Evolutionary conservation across 2,329 filamentous ascomycete genomes (phyloP), one percentile per base, ranked within the genome.

Genomic region (Phialophora tarda): DNA sequence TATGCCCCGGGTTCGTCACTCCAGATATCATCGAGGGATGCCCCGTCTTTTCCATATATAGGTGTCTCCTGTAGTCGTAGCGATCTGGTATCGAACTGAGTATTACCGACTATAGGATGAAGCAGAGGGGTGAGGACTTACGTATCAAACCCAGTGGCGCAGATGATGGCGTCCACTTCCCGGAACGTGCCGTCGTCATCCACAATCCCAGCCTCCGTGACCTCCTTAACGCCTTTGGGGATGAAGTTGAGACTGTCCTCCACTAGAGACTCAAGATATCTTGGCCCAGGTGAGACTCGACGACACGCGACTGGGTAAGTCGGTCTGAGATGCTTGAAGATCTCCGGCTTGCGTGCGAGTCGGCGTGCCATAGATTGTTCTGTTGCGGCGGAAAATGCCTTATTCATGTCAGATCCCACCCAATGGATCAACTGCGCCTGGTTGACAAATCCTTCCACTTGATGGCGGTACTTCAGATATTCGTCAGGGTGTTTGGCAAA

Each of bases 31-130:
- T 21, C 17, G 3, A 64, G 32, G 10, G 26, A 23, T n/a, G 21
- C 21, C 2, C 74, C 74, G 17, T 69, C 66, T 2, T 71, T 69
- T 1, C 76, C 76, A 17, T 71, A 71, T 17, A 79, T 72, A 24
- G 48, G 28, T 48, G 44, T 48, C 17, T 48, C 44, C 11, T 48
- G n/a, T 8, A 48, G 23, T 48, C 44, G 17, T 17, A 48, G 44
- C 17, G 44, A 48, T 12, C 44, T 48, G 44, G 2, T 21, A 21
- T 23, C 10, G n/a, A 21, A 3, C 2, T 48, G 2, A 48, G 44
- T 5, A 4, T 48, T 11, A 21, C 7, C 2, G 11, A 48, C 7
- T 7, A 7, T 8, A 23, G 7, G 17, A 23, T n/a, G n/a, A 14
- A 11, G 44, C 17, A 48, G 6, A 48, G 44, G 1, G n/a, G 21